phyloP scores from a whole-genome alignment of 2,329 filamentous ascomycete genomes.

The Fusarium pseudograminearum region DNA sequence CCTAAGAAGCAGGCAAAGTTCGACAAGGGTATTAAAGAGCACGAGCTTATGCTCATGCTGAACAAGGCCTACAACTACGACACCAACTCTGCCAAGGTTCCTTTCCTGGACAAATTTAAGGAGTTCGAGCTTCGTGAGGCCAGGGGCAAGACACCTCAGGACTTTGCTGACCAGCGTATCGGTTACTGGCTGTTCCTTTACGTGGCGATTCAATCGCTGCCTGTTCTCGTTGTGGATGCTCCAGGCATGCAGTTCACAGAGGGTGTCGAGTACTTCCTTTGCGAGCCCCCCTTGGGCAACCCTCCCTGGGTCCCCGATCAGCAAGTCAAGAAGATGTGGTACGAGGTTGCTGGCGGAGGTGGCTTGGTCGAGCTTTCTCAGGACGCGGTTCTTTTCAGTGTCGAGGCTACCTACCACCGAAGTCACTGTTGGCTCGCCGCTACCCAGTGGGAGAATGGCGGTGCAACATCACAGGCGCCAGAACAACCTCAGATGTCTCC shows the following conservation, averaged over 20 bases:
- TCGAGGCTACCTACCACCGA: conserved; percentile 70
- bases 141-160: conserved; percentile 71
- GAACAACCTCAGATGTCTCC: conserved; percentile 54
- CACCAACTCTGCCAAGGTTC: conserved; percentile 66
- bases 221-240: conserved; percentile 81
- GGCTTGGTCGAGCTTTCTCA: conserved; percentile 69
- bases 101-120: conserved; percentile 77
- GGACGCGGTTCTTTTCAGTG: conserved; percentile 71
- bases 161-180: conserved; percentile 77
- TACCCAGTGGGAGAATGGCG: conserved; percentile 59
- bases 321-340: conserved; percentile 77
- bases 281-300: conserved; percentile 77
- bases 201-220: conserved; percentile 79
- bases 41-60: conserved; percentile 82
- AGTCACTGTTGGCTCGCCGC: conserved; percentile 68
- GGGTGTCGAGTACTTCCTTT: conserved; percentile 85
- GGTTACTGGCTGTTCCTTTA: conserved; percentile 88
- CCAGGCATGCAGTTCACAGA: conserved; percentile 76
- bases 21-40: conserved; percentile 77
- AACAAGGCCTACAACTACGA: conserved; percentile 85
- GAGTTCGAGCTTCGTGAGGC: conserved; percentile 78
- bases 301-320: conserved; percentile 78
- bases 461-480: conserved; percentile 43
- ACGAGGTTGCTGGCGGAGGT: conserved; percentile 75
- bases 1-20: conserved; percentile 81